Conservation (phyloP, 805 yeast species). For the Candida dajiaensis region DNA sequence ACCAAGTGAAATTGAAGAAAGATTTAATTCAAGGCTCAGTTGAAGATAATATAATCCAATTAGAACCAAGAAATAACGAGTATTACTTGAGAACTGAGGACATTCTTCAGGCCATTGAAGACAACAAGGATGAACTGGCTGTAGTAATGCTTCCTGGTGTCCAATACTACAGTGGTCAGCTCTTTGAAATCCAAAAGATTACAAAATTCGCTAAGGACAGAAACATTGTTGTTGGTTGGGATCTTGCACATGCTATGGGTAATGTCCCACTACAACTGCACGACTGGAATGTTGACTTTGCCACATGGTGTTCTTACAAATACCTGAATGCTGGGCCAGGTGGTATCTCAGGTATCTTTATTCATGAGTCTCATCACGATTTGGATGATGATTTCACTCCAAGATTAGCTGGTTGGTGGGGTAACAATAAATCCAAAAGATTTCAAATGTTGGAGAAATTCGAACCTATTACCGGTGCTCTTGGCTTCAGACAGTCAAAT, state of each 20-base stretch:
- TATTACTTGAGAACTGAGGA: conserved; percentile 55
- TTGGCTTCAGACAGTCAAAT: conserved; percentile 85
- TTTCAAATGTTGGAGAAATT: conserved; percentile 77
- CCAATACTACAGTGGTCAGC: conserved; percentile 90
- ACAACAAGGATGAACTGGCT: conserved; percentile 56
- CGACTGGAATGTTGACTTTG: conserved; percentile 90
- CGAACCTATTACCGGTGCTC: conserved; percentile 79
- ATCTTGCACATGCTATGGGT: conserved; percentile 91
- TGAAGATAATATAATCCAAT: conserved; percentile 51
- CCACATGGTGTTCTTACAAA: conserved; percentile 92
- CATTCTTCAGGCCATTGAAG: conserved; percentile 50
- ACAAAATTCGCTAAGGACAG: conserved; percentile 52
- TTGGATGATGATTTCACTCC: conserved; percentile 38
- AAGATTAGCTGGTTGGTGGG: conserved; percentile 97
- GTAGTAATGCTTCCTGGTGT: conserved; percentile 79
- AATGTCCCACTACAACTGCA: conserved; percentile 74
- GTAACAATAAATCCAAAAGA: conserved; percentile 63
- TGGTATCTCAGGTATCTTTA: conserved; percentile 80
- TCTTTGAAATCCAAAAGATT: conserved; percentile 67
- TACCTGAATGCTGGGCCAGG: conserved; percentile 94
- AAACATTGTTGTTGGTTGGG: conserved; percentile 79
- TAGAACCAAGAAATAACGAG: conserved; percentile 55
- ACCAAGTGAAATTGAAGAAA: conserved; percentile 54
- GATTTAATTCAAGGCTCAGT: conserved; percentile 39
- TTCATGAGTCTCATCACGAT: conserved; percentile 46